phyloP scores from a whole-genome alignment of 495 filamentous ascomycete genomes.

The Aspergillus kassunensis region DNA sequence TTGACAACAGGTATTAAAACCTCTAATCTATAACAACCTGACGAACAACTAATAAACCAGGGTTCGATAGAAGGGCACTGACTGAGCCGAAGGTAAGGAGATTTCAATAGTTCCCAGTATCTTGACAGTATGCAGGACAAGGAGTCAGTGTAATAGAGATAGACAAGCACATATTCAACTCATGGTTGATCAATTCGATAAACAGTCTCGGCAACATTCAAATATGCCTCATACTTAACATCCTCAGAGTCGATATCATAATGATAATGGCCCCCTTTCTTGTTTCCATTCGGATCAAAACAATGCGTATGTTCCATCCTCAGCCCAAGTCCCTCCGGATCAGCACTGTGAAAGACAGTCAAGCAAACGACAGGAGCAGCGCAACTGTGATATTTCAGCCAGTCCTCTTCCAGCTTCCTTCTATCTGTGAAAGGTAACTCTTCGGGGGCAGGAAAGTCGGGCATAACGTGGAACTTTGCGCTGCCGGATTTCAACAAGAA shows the following conservation, averaged over 20 bases:
- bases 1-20: too few species aligned
- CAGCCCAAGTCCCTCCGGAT: conserved; percentile 28
- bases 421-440: conserved; percentile 23
- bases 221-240: conserved; percentile 40
- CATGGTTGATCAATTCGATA: conserved; percentile 35
- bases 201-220: conserved; percentile 30
- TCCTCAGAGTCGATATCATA: conserved; percentile 30
- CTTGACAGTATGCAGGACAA: too few species aligned
- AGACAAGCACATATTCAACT: too few species aligned
- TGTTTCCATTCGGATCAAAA: conserved; percentile 26
- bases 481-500: conserved; percentile 33
- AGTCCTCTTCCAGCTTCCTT: conserved; percentile 22
- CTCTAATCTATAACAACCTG: too few species aligned
- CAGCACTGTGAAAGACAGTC: conserved; percentile 35
- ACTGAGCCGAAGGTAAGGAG: too few species aligned
- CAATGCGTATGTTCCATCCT: conserved; percentile 45
- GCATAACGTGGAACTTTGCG: conserved; percentile 42
- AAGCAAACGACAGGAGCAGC: conserved; percentile 34
- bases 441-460: conserved; percentile 31
- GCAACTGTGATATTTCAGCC: conserved; percentile 36
- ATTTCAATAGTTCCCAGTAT: too few species aligned
- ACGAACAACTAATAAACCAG: too few species aligned
- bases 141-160: too few species aligned
- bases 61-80: too few species aligned
- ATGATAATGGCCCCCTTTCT: conserved; percentile 40